Base-by-base conservation (phyloP, 1,284 basidiomycete genomes). In the Cystobasidiaceae sp. region DNA sequence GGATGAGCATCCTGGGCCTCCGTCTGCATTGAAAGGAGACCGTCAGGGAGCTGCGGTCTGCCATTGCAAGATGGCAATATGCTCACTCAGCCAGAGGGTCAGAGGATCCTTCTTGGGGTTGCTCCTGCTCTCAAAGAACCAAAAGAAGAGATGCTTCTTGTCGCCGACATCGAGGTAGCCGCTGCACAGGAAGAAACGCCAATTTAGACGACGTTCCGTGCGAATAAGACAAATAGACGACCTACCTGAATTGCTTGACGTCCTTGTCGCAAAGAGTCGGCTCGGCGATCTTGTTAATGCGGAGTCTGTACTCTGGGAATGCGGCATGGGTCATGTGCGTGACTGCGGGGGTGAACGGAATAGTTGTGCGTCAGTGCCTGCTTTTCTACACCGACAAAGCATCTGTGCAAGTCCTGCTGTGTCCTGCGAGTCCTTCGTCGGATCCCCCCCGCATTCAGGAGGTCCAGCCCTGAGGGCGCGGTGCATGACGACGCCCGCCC, bases 41-140 rank as follows among this genome's bases (percentile, higher is more conserved):
- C 28, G 15, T 45, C 8, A 27, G 5, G 13, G 13, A 25, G 17
- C 19, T 25, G 23, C n/a, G n/a, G n/a, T n/a, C n/a, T 72, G 57
- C 75, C 88, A 15, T 89, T 88, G 4, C n/a, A n/a, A n/a, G n/a
- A n/a, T n/a, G n/a, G n/a, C n/a, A n/a, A n/a, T n/a, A n/a, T 89
- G 89, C 49, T 90, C 91, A 72, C 91, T 93, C 44, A 93, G 80
- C 93, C 93, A 94, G 62, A 96, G 80, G 28, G 92, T 82, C 3
- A 96, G 80, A 9, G 91, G 91, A 19, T 88, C 90, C 50, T 84
- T 81, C 56, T 82, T 78, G 1, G 92, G 90, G 27, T 84, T 81
- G 66, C 78, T 81, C 44, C 91, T 82, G 1, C 86, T 84, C 79
- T 93, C 90, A 72, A 92, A 93, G 81, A 90, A 89, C 86, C 87